phyloP scores from a whole-genome alignment of 2,329 filamentous ascomycete species.

The Aspergillus pseudoglaucus region DNA sequence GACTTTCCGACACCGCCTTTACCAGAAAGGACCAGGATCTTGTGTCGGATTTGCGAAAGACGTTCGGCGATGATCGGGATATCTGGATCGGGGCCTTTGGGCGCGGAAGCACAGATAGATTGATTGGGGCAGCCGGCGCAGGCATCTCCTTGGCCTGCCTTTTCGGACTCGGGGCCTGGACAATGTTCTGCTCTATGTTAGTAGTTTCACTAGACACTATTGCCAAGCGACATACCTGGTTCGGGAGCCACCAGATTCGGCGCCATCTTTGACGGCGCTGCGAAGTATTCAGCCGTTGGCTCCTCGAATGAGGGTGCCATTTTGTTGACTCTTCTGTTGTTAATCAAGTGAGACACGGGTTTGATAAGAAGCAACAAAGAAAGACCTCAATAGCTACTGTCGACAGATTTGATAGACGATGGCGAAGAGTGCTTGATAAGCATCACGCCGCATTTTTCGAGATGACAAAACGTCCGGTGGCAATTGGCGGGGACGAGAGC shows the following conservation, averaged over 20 bases:
- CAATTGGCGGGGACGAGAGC: slow-evolving; percentile 20
- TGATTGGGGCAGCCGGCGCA: slow-evolving; percentile 96
- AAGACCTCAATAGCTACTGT: not conserved
- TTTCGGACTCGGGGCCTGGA: slow-evolving; percentile 62
- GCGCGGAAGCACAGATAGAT: slow-evolving; percentile 84
- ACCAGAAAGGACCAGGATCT: slow-evolving; percentile 84
- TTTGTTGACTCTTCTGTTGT: slow-evolving; percentile 2
- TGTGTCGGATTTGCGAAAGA: slow-evolving; percentile 75
- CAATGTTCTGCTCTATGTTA: slow-evolving; percentile 63
- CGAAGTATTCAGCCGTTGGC: slow-evolving; percentile 63
- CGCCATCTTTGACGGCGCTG: slow-evolving; percentile 68
- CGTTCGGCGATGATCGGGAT: slow-evolving; percentile 81
- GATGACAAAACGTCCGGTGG: slow-evolving; percentile 25
- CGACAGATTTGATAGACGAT: not conserved
- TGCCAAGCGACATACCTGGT: slow-evolving; percentile 48
- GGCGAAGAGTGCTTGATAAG: slow-evolving; percentile 27
- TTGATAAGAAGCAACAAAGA: not conserved
- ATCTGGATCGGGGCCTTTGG: slow-evolving; percentile 93
- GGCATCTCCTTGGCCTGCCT: slow-evolving; percentile 62
- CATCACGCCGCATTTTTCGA: slow-evolving; percentile 7
- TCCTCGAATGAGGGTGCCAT: slow-evolving; percentile 83
- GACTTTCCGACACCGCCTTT: slow-evolving; percentile 97
- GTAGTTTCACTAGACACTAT: not conserved
- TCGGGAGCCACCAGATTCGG: slow-evolving; percentile 88
- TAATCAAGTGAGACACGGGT: not conserved